phyloP scores from a whole-genome alignment of 163 green algal genomes.

The Chlamydomonas reinhardtii region DNA sequence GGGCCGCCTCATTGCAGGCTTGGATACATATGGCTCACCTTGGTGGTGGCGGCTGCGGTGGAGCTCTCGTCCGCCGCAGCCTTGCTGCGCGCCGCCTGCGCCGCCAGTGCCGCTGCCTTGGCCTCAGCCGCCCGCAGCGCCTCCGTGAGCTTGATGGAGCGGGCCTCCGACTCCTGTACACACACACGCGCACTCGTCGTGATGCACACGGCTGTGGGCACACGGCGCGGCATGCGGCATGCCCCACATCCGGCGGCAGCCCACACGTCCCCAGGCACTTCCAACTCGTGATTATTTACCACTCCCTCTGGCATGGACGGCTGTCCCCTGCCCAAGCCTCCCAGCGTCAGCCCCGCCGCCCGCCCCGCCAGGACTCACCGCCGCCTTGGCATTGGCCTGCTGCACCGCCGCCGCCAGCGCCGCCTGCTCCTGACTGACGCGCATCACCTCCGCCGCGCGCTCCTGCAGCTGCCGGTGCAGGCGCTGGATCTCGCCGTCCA shows the following conservation, averaged over 20 bases:
- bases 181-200: neutral
- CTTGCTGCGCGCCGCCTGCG: constrained; percentile 31
- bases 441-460: constrained; percentile 20
- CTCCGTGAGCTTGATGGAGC: constrained; percentile 26
- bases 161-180: constrained; percentile 37
- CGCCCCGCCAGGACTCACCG: constrained; percentile 39
- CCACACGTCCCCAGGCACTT: too few species aligned
- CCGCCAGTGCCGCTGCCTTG: constrained; percentile 15
- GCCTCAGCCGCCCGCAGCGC: constrained; percentile 16
- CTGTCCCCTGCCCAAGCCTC: too few species aligned
- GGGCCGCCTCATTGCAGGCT: too few species aligned
- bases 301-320: too few species aligned
- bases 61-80: constrained; percentile 28
- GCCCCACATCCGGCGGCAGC: too few species aligned
- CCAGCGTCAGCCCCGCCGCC: too few species aligned
- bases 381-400: neutral
- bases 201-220: neutral
- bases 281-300: too few species aligned
- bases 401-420: constrained; percentile 19
- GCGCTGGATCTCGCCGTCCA: constrained; percentile 65
- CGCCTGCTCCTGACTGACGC: constrained; percentile 42
- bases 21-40: neutral
- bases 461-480: constrained; percentile 55
- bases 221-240: too few species aligned
- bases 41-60: neutral